Percentiles rank a stretch among this genome's conserved stretches.
phyloP scores from a whole-genome alignment of 1,139 yeast species.

The Diutina catenulata region DNA sequence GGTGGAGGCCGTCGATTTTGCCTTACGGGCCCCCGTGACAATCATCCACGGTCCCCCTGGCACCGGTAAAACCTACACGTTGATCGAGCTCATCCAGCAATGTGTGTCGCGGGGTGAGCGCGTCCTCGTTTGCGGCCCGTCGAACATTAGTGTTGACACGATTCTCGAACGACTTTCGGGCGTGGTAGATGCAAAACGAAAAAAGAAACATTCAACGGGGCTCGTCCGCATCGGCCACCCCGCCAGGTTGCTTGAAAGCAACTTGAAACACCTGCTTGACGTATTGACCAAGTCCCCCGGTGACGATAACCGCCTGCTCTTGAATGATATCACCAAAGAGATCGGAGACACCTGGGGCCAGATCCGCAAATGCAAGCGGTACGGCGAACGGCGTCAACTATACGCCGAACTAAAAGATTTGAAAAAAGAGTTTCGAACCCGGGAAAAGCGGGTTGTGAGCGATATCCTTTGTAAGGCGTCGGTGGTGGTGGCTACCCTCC shows the following conservation, averaged over 20 bases:
- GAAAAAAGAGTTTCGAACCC: conserved; percentile 51
- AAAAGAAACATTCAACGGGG: too few species aligned
- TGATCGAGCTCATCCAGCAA: conserved; percentile 78
- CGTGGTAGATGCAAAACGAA: conserved; percentile 8
- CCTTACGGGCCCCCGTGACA: conserved; percentile 28
- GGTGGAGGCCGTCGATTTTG: conserved; percentile 27
- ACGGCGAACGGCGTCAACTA: conserved; percentile 50
- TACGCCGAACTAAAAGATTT: conserved; percentile 61
- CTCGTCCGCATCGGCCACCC: conserved; percentile 88
- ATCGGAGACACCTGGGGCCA: conserved; percentile 48
- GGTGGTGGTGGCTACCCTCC: conserved; percentile 74
- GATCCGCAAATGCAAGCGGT: conserved; percentile 54
- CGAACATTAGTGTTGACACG: conserved; percentile 91
- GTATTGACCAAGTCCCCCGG: conserved; percentile 32
- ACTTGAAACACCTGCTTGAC: conserved; percentile 67
- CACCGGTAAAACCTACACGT: conserved; percentile 60
- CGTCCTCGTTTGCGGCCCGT: conserved; percentile 87
- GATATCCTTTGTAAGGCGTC: conserved; percentile 50
- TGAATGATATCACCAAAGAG: conserved; percentile 60
- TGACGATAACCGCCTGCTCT: conserved; percentile 45
- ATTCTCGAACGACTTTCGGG: conserved; percentile 65
- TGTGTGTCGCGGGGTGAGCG: conserved; percentile 48
- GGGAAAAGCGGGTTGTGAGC: conserved; percentile 55
- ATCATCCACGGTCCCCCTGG: conserved; percentile 43
- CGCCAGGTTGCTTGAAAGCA: conserved; percentile 59